Evolutionary conservation across 2,329 filamentous ascomycete genomes (phyloP).

Genomic region (Cercospora sesami): DNA sequence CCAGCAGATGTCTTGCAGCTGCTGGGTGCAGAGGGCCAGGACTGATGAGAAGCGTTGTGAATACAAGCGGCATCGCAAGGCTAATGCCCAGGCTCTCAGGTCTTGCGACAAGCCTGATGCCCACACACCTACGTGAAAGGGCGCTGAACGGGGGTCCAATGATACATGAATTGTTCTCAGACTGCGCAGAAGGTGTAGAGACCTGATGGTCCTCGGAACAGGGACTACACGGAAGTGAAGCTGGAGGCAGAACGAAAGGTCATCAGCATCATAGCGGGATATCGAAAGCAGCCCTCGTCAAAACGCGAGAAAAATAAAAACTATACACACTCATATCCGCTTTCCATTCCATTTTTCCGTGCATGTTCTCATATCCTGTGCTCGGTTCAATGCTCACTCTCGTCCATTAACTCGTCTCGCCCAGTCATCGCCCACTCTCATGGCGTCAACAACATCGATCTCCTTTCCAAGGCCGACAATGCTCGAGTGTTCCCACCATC

Average conservation of each 20-base stretch:
- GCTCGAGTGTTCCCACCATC: slow-evolving; percentile 79
- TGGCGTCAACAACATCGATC: slow-evolving; percentile 82
- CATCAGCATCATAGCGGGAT: slow-evolving; percentile 11
- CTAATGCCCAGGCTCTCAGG: no score
- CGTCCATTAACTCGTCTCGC: slow-evolving; percentile 69
- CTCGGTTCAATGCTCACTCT: slow-evolving; percentile 35
- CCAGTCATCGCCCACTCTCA: slow-evolving; percentile 84
- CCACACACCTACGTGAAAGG: no score
- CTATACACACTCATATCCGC: slow-evolving; percentile 16
- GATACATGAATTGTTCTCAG: no score
- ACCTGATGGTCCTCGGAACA: no score
- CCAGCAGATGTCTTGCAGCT: not conserved
- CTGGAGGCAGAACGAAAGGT: not conserved
- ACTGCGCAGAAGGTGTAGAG: no score
- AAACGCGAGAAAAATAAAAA: slow-evolving; percentile 1
- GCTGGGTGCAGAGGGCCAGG: no score
- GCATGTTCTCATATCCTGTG: slow-evolving; percentile 2
- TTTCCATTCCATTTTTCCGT: not conserved
- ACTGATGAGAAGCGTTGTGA: no score
- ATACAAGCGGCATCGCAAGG: no score
- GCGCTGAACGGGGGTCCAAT: no score
- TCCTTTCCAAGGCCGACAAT: slow-evolving; percentile 84
- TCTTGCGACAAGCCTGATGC: no score
- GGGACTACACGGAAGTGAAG: no score
- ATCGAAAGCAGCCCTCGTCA: slow-evolving; percentile 3